phyloP scores from a whole-genome alignment of 345 rosid species.

The Gossypium rotundifolium region DNA sequence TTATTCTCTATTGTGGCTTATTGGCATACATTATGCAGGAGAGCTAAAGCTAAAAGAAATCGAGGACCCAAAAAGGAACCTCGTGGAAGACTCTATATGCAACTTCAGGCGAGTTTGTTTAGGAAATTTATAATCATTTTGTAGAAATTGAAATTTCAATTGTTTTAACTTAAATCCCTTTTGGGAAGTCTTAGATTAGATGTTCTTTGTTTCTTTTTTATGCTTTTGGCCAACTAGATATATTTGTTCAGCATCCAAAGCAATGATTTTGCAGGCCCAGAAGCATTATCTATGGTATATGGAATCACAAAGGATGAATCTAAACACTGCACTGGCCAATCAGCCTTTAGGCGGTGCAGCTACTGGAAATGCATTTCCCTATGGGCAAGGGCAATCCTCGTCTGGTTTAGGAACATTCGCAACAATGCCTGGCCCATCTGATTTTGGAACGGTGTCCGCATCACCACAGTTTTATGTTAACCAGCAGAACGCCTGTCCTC shows the following conservation, averaged over 20 bases:
- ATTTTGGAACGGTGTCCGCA: background rate
- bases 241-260: background rate
- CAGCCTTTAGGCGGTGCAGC: background rate
- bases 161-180: background rate
- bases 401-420: background rate
- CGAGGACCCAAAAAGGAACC: background rate
- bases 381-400: background rate
- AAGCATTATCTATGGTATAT: background rate
- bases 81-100: background rate
- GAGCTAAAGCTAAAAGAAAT: background rate
- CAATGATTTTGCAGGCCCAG: conserved; percentile 2
- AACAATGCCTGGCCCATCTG: background rate
- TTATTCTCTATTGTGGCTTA: background rate
- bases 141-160: background rate
- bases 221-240: no score
- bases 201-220: background rate
- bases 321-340: background rate
- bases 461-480: background rate
- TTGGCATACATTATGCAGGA: background rate
- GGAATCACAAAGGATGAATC: conserved; percentile 9
- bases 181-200: background rate
- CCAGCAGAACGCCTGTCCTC: conserved; percentile 12
- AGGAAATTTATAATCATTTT: background rate
- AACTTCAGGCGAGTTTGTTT: conserved; percentile 15
- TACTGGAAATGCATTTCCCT: background rate